phyloP scores from a whole-genome alignment of 176 grass and related monocot species.

The Calamus simplicifolius region DNA sequence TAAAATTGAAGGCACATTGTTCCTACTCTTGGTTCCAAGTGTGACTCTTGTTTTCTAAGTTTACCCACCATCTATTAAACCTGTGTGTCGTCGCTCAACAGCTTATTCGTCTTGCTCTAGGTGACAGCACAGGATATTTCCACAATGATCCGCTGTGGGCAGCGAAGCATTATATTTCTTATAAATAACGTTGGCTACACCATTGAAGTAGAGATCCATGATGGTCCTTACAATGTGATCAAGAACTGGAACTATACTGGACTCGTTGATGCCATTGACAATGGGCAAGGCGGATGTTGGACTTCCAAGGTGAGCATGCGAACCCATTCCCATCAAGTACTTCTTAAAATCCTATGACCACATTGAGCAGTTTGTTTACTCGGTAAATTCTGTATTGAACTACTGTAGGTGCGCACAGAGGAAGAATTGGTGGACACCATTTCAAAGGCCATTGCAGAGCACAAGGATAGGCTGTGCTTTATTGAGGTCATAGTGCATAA shows the following conservation, averaged over 20 bases:
- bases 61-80: too few species aligned
- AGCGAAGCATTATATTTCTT: constrained; percentile 12
- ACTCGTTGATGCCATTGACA: constrained; percentile 9
- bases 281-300: constrained; percentile 13
- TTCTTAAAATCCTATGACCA: background rate
- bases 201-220: constrained; percentile 17
- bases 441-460: background rate
- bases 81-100: background rate
- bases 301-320: constrained; percentile 7
- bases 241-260: constrained; percentile 21
- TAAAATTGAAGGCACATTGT: too few species aligned
- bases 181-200: constrained; percentile 14
- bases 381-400: too few species aligned
- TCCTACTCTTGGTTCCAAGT: too few species aligned
- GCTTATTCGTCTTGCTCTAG: background rate
- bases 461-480: constrained; percentile 8
- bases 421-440: constrained; percentile 3
- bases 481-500: constrained; percentile 10
- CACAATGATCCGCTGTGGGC: constrained; percentile 8
- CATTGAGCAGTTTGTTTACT: background rate
- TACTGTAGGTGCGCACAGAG: constrained; percentile 4
- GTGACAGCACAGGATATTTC: constrained; percentile 11
- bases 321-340: background rate
- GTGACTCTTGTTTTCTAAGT: too few species aligned
- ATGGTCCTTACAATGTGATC: constrained; percentile 15